Evolutionary conservation across 768 basidiomycete species (phyloP).

Genomic region (Macrolepiota fuliginosa): DNA sequence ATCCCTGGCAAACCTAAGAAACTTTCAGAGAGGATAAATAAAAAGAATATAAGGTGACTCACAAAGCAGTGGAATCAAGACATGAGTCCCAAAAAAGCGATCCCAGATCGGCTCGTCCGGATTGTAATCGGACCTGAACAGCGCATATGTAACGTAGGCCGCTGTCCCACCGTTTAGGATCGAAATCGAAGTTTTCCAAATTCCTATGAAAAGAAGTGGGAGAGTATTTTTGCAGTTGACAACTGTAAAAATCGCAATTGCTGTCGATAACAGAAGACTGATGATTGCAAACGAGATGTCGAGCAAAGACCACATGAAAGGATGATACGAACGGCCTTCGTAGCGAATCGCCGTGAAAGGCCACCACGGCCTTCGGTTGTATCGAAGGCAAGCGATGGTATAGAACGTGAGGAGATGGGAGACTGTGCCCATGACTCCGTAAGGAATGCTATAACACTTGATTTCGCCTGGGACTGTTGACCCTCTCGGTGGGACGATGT

Average conservation of each 20-base stretch:
- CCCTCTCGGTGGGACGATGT: not conserved
- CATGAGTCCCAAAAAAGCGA: not conserved
- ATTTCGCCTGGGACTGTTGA: constrained; percentile 9
- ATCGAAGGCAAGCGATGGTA: constrained; percentile 18
- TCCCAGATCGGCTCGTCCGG: not conserved
- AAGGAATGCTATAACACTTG: constrained; percentile 18
- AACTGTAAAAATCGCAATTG: constrained; percentile 16
- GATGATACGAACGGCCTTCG: not conserved
- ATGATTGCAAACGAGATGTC: not conserved
- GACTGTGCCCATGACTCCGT: constrained; percentile 16
- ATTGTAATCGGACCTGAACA: not conserved
- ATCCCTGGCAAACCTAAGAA: not conserved
- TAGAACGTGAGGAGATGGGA: constrained; percentile 20
- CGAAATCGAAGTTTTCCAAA: constrained; percentile 19
- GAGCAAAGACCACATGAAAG: not conserved
- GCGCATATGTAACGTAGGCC: constrained; percentile 11
- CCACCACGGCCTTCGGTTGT: constrained; percentile 16
- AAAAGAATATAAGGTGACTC: not conserved
- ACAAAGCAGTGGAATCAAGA: not conserved
- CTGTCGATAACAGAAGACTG: constrained; percentile 12
- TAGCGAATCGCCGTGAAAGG: not conserved
- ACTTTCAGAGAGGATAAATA: not conserved
- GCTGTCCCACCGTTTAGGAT: constrained; percentile 18
- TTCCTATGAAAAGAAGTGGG: constrained; percentile 16
- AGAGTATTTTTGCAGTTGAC: constrained; percentile 16